Evolutionary conservation across 1,139 yeast species (phyloP).

Genomic region (Zygoascus hellenicus): DNA sequence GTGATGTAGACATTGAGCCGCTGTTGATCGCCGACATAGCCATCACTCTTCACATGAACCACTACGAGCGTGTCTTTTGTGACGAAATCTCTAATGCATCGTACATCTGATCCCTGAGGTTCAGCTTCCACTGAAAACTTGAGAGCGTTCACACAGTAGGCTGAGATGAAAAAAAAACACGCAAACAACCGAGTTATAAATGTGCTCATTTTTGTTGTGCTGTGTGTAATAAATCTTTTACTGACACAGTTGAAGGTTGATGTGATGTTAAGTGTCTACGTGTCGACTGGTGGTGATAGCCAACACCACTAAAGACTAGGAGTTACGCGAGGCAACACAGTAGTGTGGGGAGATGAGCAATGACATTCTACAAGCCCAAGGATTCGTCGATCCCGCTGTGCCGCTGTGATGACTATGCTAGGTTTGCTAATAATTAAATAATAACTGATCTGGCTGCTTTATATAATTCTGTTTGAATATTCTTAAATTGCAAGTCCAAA

Average conservation of each 20-base stretch:
- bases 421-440: too few species aligned
- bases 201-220: constrained; percentile 2
- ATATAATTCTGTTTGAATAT: too few species aligned
- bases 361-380: too few species aligned
- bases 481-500: too few species aligned
- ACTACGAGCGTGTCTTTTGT: constrained; percentile 75
- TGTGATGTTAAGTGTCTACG: constrained; percentile 7
- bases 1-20: constrained; percentile 38
- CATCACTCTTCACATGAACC: constrained; percentile 64
- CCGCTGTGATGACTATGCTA: too few species aligned
- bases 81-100: constrained; percentile 88
- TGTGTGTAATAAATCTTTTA: not conserved
- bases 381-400: too few species aligned
- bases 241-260: not conserved
- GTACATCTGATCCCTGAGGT: constrained; percentile 35
- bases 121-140: constrained; percentile 33
- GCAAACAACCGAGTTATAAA: constrained; percentile 1
- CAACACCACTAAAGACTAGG: too few species aligned
- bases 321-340: too few species aligned
- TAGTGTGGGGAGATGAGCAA: too few species aligned
- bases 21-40: constrained; percentile 82
- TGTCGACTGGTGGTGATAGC: not conserved
- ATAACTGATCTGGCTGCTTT: too few species aligned
- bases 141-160: constrained; percentile 27
- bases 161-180: not conserved